Evolutionary conservation across 2,329 filamentous ascomycete species (phyloP).

Genomic region (Talaromyces sp.): DNA sequence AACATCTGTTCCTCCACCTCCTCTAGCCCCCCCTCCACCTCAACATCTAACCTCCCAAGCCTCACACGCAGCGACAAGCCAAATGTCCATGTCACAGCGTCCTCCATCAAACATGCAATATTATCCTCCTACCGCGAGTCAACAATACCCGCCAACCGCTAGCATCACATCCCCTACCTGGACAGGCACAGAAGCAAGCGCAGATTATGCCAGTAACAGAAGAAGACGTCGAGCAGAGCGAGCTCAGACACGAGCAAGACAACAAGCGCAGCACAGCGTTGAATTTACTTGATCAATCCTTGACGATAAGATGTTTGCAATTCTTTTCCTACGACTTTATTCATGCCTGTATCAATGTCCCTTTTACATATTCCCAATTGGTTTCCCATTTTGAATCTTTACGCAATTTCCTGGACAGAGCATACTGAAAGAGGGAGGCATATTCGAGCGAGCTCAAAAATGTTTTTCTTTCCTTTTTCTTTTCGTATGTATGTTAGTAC

Average conservation of each 20-base stretch:
- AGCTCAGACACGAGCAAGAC: conserved; percentile 45
- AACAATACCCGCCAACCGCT: conserved; percentile 30
- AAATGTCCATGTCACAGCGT: conserved; percentile 27
- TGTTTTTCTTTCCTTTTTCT: not conserved
- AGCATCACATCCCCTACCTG: conserved; percentile 44
- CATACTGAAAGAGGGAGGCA: not conserved
- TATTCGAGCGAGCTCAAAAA: conserved; percentile 10
- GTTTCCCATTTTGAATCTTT: not conserved
- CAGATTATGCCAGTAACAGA: conserved; percentile 54
- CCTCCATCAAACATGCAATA: conserved; percentile 36
- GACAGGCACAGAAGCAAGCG: conserved; percentile 48
- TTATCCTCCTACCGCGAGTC: conserved; percentile 18
- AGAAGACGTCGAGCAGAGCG: conserved; percentile 53
- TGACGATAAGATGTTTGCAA: not conserved
- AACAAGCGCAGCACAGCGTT: conserved; percentile 41
- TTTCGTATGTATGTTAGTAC: not conserved
- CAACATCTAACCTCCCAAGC: conserved; percentile 14
- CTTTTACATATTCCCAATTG: not conserved
- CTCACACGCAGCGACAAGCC: conserved; percentile 15
- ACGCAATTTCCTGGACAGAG: not conserved
- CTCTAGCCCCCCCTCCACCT: conserved; percentile 16
- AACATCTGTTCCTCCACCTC: conserved; percentile 13
- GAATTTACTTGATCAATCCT: conserved; percentile 45
- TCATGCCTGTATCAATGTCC: not conserved
- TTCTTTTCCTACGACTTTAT: not conserved